These are phyloP conservation scores for Zasmidium angulare DNA, from an alignment of 2,329 filamentous ascomycete species.

Conservation along the genomic window DNA sequence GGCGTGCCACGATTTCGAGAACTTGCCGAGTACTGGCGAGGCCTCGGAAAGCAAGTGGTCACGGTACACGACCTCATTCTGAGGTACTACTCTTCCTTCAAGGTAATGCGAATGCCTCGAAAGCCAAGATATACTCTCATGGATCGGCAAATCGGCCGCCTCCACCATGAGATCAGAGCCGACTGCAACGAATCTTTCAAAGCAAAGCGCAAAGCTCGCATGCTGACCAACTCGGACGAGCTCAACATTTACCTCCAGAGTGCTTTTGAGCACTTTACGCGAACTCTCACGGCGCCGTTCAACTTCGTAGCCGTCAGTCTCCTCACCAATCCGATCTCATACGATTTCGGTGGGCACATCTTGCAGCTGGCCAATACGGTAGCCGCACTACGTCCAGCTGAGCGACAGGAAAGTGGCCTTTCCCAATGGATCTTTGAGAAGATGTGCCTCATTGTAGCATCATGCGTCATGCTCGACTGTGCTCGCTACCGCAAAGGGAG, in stretches of 20 bases:
- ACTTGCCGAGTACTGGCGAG: conserved; percentile 43
- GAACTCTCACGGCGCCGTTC: conserved; percentile 45
- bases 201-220: conserved; percentile 44
- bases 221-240: conserved; percentile 46
- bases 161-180: conserved; percentile 43
- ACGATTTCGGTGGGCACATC: conserved; percentile 50
- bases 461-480: conserved; percentile 48
- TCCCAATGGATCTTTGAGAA: conserved; percentile 38
- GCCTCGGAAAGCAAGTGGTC: conserved; percentile 39
- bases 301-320: conserved; percentile 50
- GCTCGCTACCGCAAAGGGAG: conserved; percentile 7
- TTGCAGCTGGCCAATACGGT: conserved; percentile 41
- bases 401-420: conserved; percentile 18
- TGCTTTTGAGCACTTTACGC: conserved; percentile 51
- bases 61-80: conserved; percentile 46
- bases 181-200: conserved; percentile 40
- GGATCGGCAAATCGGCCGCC: conserved; percentile 46
- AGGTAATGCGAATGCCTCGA: conserved; percentile 46
- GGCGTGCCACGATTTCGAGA: conserved; percentile 34
- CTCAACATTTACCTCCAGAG: conserved; percentile 47
- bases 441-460: conserved; percentile 46
- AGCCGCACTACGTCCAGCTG: conserved; percentile 22
- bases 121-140: conserved; percentile 46
- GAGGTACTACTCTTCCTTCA: conserved; percentile 51
- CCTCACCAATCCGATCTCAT: conserved; percentile 42